Evolutionary conservation across 768 basidiomycete species (phyloP).

Genomic region (Leccinellum albellum): DNA sequence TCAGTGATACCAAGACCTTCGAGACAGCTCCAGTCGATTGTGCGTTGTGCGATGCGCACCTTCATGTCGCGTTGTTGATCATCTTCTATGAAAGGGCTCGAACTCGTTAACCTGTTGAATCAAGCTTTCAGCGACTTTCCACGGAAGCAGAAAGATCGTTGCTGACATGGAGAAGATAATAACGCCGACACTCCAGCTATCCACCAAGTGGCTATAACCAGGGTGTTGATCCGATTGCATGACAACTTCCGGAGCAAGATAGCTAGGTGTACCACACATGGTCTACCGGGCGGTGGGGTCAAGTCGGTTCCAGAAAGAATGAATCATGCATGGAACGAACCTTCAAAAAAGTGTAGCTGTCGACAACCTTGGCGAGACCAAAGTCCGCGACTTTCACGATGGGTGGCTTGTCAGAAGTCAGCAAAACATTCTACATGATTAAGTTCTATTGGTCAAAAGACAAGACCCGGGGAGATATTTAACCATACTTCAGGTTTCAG

Average conservation of each 20-base stretch:
- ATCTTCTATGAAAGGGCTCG: conserved; percentile 79
- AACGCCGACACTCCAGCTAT: conserved; percentile 95
- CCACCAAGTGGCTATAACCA: conserved; percentile 87
- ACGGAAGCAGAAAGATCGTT: background rate
- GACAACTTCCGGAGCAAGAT: conserved; percentile 92
- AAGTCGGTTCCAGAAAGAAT: background rate
- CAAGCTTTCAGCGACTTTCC: background rate
- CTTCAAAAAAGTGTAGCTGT: conserved; percentile 70
- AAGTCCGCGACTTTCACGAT: conserved; percentile 92
- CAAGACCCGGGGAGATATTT: background rate
- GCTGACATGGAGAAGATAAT: conserved; percentile 88
- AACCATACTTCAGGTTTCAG: conserved; percentile 74
- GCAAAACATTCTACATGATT: conserved; percentile 63
- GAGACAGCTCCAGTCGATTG: conserved; percentile 60
- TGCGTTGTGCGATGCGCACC: conserved; percentile 53
- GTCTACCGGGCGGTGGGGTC: conserved; percentile 47
- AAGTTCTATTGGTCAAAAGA: background rate
- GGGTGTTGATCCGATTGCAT: conserved; percentile 45
- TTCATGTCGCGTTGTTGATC: conserved; percentile 57
- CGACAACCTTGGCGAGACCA: conserved; percentile 90
- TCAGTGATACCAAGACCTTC: conserved; percentile 35
- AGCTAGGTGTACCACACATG: conserved; percentile 95
- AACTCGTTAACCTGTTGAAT: conserved; percentile 64
- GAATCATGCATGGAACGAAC: conserved; percentile 39
- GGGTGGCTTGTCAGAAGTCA: conserved; percentile 69